These are phyloP conservation scores for Setomelanomma holmii DNA, from an alignment of 2,329 filamentous ascomycete species.

Conservation along the genomic window DNA sequence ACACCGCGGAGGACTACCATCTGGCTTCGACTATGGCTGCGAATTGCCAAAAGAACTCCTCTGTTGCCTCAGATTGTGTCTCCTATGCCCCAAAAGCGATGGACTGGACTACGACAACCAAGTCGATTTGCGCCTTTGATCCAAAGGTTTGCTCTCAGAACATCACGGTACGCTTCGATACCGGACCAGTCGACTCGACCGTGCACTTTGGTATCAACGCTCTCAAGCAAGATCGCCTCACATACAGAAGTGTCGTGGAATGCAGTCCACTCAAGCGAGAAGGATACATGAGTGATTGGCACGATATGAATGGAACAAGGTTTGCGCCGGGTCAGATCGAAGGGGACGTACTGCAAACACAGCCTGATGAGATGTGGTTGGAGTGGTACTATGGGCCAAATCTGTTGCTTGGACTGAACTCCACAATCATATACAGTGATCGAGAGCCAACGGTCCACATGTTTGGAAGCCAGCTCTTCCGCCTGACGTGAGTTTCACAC, in stretches of 20 bases:
- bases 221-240: background rate
- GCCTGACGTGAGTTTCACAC: slow-evolving; percentile 13
- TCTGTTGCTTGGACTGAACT: background rate
- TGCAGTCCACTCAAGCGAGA: background rate
- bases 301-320: background rate
- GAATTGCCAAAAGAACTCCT: background rate
- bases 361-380: background rate
- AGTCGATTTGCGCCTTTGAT: background rate
- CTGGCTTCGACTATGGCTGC: slow-evolving; percentile 1
- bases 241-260: background rate
- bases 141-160: background rate
- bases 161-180: slow-evolving; percentile 1
- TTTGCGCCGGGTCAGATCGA: background rate
- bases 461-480: background rate
- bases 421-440: background rate
- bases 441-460: background rate
- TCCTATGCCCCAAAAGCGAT: slow-evolving; percentile 1
- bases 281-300: background rate
- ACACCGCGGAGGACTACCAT: background rate
- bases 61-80: background rate
- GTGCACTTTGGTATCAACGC: slow-evolving; percentile 1
- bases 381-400: slow-evolving; percentile 2
- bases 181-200: background rate
- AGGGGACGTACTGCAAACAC: background rate
- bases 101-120: background rate